phyloP scores from a whole-genome alignment of 2,329 filamentous ascomycete genomes.

The Cryphonectria japonica region DNA sequence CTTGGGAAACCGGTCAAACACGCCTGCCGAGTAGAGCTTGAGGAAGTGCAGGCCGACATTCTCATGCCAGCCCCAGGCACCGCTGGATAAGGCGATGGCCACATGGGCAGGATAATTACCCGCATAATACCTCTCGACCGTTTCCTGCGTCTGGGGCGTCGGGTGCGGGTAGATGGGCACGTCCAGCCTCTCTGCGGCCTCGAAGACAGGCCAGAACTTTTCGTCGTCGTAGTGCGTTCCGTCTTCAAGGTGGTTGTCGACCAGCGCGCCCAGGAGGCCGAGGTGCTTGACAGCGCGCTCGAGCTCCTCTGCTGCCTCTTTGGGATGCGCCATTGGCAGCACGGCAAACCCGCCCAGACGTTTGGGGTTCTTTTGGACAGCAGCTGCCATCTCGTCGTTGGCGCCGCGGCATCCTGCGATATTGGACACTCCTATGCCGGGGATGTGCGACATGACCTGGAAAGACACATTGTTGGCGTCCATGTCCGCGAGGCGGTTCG shows the following conservation, averaged over 20 bases:
- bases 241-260: slow-evolving; percentile 36
- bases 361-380: slow-evolving; percentile 23
- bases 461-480: slow-evolving; percentile 31
- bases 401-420: slow-evolving; percentile 30
- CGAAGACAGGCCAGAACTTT: slow-evolving; percentile 19
- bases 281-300: slow-evolving; percentile 45
- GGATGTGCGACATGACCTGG: slow-evolving; percentile 34
- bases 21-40: slow-evolving; percentile 53
- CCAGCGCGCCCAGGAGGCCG: slow-evolving; percentile 27
- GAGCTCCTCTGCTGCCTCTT: slow-evolving; percentile 47
- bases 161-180: slow-evolving; percentile 24
- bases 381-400: slow-evolving; percentile 34
- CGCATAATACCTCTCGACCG: slow-evolving; percentile 37
- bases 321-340: slow-evolving; percentile 37
- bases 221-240: slow-evolving; percentile 20
- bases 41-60: slow-evolving; percentile 54
- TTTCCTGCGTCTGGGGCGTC: slow-evolving; percentile 31
- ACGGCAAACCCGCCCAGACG: slow-evolving; percentile 36
- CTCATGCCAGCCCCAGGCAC: slow-evolving; percentile 54
- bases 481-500: slow-evolving; percentile 34
- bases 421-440: slow-evolving; percentile 28
- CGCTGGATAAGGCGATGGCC: slow-evolving; percentile 42
- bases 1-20: slow-evolving; percentile 58
- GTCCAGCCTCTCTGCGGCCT: slow-evolving; percentile 12
- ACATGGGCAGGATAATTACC: slow-evolving; percentile 33